Base-by-base conservation (phyloP, 345 rosid genomes). In the Kandelia obovata region DNA sequence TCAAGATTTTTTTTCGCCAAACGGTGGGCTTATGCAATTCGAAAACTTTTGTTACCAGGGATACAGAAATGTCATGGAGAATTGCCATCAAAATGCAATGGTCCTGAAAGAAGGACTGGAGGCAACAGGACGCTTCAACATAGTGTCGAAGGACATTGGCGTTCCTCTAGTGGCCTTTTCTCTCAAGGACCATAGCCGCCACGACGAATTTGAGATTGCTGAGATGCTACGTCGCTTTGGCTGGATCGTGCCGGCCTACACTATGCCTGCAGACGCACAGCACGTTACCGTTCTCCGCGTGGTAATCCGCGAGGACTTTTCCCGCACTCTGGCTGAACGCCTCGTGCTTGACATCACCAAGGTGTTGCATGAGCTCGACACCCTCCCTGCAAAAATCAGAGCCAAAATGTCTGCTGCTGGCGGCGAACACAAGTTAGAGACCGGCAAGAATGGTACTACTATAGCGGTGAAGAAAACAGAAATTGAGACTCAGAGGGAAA, bases 121-220 rank as follows among this genome's bases (percentile, higher is more conserved):
- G 67, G 81, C 86, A 51, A 88, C 90, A 0, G 97, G 90, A 6
- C 79, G 84, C 7, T 91, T 91, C 78, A 79, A 82, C 77, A 84
- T 93, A 21, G 94, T 91, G 27, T 93, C 98, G 2, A 93, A 91
- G 73, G 94, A 93, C 59, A 20, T 77, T 2, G 98, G 98, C 4
- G 98, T 93, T 1, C 98, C 98, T 1, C 73, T 93, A 0, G 94
- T 93, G 49, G 97, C 98, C 26, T 91, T 93, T 75, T 93, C 98
- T 5, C 89, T 93, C 67, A 89, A 85, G 70, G 91, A 93, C 82
- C 80, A 82, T 67, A 78, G 75, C 74, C 69, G 79, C 17, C 90
- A 93, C 66, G 74, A 82, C 23, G 98, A 93, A 67, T 91, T 89
- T 25, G 94, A 91, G 75, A 83, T 93, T 46, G 79, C 98, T 0